Base-by-base conservation (phyloP, 768 basidiomycete species). In the Gloeostereum incarnatum region DNA sequence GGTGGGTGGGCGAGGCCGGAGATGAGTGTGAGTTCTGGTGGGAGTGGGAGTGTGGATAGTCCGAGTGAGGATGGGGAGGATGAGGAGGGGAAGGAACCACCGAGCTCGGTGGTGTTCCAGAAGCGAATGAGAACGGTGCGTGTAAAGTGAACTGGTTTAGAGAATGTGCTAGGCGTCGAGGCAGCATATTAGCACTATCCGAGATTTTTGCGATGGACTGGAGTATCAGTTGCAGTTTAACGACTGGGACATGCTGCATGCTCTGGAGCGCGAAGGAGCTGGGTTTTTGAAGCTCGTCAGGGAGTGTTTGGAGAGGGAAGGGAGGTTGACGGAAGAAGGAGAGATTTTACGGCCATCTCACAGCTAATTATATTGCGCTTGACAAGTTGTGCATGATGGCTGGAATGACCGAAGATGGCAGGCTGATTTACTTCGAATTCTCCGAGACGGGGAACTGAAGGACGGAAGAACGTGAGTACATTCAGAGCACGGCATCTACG, bases 161-260 rank as follows among this genome's bases (percentile, higher is more conserved):
- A 47, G 51, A 18, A 43, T 51, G 26, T 66, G 56, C 46, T 58
- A 60, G 38, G 42, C 52, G 36, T 58, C 64, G n/a, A n/a, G n/a
- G n/a, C 19, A 65, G 5, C 65, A 68, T 40, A 66, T 71, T 37
- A 47, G 50, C 21, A 61, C 62, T 42, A 58, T 69, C 23, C 56
- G 67, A 16, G 63, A 67, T 31, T 70, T 69, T 39, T 65, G 63
- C 39, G 60, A 64, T 27, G 65, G 67, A 3, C 49, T 70, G 42
- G 67, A 71, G 43, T 69, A 62, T 31, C 64, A 71, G 40, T 48
- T 69, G 14, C 67, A 65, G 39, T 68, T 68, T 40, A 61, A 65
- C 31, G 69, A 71, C 48, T 51, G 51, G 36, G 58, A 60, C 14
- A 62, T 71, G 58, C 45, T 70, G 38, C 56, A 62, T 23, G 57